Evolutionary conservation across 257 asterid species (phyloP).

Genomic region (Sherardia arvensis): DNA sequence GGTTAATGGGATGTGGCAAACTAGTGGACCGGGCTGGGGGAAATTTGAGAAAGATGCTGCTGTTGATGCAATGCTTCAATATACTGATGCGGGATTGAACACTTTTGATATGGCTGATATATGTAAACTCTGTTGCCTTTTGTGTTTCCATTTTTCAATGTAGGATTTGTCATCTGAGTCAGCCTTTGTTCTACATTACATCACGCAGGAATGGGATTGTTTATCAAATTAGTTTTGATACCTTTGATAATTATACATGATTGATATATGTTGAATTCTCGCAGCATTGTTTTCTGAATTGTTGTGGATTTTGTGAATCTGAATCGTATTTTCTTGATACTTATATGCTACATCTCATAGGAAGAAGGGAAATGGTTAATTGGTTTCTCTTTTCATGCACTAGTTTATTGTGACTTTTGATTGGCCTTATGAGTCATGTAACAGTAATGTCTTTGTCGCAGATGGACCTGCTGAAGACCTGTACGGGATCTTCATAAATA

Average conservation of each 20-base stretch:
- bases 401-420: neutral
- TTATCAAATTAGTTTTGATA: neutral
- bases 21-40: slow-evolving; percentile 74
- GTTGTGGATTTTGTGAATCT: neutral
- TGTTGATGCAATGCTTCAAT: slow-evolving; percentile 61
- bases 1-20: slow-evolving; percentile 81
- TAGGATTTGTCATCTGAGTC: too few relatives aligned
- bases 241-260: slow-evolving; percentile 48
- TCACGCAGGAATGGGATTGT: neutral
- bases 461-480: slow-evolving; percentile 99
- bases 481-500: slow-evolving; percentile 80
- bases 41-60: slow-evolving; percentile 48
- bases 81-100: slow-evolving; percentile 64
- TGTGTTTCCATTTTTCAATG: neutral
- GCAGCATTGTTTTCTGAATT: neutral
- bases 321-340: neutral
- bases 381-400: neutral
- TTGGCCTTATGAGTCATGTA: neutral
- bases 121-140: slow-evolving; percentile 29
- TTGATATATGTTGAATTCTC: slow-evolving; percentile 56
- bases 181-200: neutral
- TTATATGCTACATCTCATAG: neutral
- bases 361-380: neutral
- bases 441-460: slow-evolving; percentile 11
- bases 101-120: slow-evolving; percentile 78